Conservation (phyloP, 768 basidiomycete species). For the Leccinellum luteum region DNA sequence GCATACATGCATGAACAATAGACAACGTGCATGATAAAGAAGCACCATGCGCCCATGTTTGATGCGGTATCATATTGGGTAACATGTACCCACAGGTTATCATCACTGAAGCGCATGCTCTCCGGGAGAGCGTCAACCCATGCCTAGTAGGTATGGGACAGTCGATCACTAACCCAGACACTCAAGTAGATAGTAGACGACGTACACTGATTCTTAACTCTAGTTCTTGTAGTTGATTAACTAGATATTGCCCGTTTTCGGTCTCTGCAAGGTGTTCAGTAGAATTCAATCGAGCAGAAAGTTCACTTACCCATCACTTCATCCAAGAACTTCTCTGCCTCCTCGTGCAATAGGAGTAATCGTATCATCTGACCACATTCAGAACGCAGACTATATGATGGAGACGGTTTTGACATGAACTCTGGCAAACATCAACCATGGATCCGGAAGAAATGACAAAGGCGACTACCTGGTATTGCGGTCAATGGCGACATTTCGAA, state of each 20-base stretch:
- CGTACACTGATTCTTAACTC: conserved; percentile 42
- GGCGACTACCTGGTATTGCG: conserved; percentile 29
- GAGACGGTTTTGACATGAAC: conserved; percentile 63
- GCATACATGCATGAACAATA: conserved; percentile 68
- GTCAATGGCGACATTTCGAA: conserved; percentile 65
- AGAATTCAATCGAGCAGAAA: not conserved
- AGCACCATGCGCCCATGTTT: conserved; percentile 80
- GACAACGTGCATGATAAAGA: conserved; percentile 69
- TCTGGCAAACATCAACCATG: conserved; percentile 41
- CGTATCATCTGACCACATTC: conserved; percentile 79
- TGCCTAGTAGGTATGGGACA: conserved; percentile 38
- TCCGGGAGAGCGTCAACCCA: conserved; percentile 71
- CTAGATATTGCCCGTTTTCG: conserved; percentile 27
- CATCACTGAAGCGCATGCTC: conserved; percentile 66
- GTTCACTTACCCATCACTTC: conserved; percentile 46
- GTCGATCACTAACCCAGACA: conserved; percentile 4
- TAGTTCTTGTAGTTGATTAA: conserved; percentile 40
- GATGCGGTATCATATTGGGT: conserved; percentile 79
- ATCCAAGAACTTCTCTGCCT: conserved; percentile 56
- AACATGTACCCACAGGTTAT: conserved; percentile 64
- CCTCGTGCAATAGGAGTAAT: conserved; percentile 59
- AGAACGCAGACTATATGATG: conserved; percentile 45
- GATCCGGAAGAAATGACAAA: conserved; percentile 1
- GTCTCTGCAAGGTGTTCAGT: conserved; percentile 26
- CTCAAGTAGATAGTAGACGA: not conserved